Conservation (phyloP, 257 asterid genomes). For the Cinchona pubescens region DNA sequence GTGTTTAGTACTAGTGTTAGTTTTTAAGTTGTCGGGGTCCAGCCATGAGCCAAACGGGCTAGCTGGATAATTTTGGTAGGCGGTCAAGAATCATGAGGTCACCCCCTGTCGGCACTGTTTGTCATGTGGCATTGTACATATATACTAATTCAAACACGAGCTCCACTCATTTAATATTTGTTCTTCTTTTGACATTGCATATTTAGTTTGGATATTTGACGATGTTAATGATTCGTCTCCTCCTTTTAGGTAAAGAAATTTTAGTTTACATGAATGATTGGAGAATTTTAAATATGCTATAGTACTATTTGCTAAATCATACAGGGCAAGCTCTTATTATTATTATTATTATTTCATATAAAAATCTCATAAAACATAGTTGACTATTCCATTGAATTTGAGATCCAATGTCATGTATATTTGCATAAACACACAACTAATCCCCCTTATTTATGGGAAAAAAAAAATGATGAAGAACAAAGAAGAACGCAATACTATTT, state of each 20-base stretch:
- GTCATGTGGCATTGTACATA: constrained; percentile 10
- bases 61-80: background rate
- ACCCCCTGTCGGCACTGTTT: constrained; percentile 26
- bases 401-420: no score
- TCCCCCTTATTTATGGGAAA: no score
- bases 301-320: background rate
- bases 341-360: no score
- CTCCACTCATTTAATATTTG: background rate
- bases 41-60: background rate
- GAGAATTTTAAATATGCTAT: background rate
- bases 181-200: background rate
- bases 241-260: background rate
- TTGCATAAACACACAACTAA: no score
- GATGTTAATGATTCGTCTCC: background rate
- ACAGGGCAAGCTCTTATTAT: no score
- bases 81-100: constrained; percentile 29
- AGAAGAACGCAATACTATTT: no score
- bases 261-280: background rate
- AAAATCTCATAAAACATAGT: no score
- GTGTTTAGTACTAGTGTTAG: no score
- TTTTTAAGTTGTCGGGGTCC: background rate
- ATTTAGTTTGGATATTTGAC: background rate
- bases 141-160: background rate
- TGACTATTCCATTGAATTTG: no score
- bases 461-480: no score